Percentiles rank a stretch among this genome's conserved stretches.
phyloP scores from a whole-genome alignment of 257 asterid species.

The Lithospermum erythrorhizon region DNA sequence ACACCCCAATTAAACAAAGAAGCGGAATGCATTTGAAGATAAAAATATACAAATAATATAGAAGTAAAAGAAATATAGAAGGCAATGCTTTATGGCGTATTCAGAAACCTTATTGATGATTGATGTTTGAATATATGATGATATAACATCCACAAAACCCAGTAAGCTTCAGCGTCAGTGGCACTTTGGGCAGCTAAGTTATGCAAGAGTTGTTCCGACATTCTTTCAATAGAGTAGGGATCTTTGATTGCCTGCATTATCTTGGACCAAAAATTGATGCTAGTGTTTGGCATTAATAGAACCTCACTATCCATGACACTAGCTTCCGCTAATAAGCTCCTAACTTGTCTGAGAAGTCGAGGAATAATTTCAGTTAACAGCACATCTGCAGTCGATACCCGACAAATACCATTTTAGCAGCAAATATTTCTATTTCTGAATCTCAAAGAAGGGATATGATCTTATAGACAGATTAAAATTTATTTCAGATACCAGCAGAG shows the following conservation, averaged over 20 bases:
- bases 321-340: conserved; percentile 31
- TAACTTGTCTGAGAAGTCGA: conserved; percentile 40
- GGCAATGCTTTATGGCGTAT: conserved; percentile 9
- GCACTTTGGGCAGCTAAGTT: conserved; percentile 54
- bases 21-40: not conserved
- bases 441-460: conserved; percentile 11
- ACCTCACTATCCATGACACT: conserved; percentile 25
- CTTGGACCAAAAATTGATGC: conserved; percentile 60
- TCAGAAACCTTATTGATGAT: conserved; percentile 45
- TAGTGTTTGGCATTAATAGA: conserved; percentile 44
- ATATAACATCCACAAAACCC: conserved; percentile 79
- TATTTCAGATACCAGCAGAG: conserved; percentile 49
- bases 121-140: conserved; percentile 37
- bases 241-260: conserved; percentile 73
- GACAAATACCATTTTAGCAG: conserved; percentile 1
- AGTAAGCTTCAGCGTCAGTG: conserved; percentile 66
- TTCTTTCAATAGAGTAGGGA: conserved; percentile 76
- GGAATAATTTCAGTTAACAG: conserved; percentile 59
- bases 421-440: conserved; percentile 6
- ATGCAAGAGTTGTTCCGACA: conserved; percentile 74
- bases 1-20: not conserved
- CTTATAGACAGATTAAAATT: conserved; percentile 12
- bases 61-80: too few relatives aligned
- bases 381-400: conserved; percentile 49
- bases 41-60: not conserved